These are phyloP conservation scores for Xylaria cubensis DNA, from an alignment of 495 filamentous ascomycete species.

Conservation along the genomic window DNA sequence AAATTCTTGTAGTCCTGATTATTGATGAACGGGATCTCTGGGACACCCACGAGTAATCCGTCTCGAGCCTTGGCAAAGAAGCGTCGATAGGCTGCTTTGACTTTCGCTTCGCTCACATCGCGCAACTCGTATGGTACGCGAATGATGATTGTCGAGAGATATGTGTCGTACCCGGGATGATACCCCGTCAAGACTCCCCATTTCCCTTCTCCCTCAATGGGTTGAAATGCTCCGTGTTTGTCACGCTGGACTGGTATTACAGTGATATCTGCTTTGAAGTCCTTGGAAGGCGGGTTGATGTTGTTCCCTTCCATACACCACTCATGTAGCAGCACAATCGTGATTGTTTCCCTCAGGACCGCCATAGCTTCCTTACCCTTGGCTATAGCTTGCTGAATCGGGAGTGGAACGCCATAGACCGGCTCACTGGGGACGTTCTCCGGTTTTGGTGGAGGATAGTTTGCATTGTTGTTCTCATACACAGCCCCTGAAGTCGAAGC, in stretches of 20 bases:
- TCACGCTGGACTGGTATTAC: conserved; percentile 2
- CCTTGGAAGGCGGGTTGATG: not conserved
- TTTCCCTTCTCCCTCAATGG: not conserved
- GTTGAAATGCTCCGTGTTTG: not conserved
- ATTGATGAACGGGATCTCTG: not conserved
- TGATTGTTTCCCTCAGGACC: not conserved
- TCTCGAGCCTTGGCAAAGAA: not conserved
- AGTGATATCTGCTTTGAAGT: not conserved
- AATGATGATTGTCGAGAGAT: not conserved
- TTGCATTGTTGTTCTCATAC: too few relatives aligned
- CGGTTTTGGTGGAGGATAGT: not conserved
- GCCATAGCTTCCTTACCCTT: not conserved
- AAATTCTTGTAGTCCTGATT: not conserved
- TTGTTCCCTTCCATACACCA: not conserved
- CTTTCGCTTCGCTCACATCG: not conserved
- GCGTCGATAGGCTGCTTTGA: not conserved
- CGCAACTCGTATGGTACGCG: not conserved
- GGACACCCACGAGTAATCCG: not conserved
- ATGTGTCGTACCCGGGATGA: not conserved
- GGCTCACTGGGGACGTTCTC: not conserved
- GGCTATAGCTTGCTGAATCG: not conserved
- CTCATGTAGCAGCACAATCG: not conserved
- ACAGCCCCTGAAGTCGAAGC: not conserved
- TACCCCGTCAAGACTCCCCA: conserved; percentile 16
- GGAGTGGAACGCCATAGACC: not conserved